phyloP scores from a whole-genome alignment of 306 rosid genomes.

The Chamaecrista fasciculata region DNA sequence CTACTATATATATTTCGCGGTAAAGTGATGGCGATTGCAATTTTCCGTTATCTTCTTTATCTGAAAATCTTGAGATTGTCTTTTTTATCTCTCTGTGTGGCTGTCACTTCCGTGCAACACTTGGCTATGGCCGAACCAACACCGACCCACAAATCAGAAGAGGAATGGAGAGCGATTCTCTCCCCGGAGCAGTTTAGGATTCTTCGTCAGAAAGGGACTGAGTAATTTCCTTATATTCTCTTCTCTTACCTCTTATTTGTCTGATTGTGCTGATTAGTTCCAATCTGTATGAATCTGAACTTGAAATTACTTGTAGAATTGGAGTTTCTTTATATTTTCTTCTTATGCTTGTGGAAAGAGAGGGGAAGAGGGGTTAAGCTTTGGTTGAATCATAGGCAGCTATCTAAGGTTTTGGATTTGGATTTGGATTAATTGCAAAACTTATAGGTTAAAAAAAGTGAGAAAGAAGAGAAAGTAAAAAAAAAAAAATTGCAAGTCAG shows the following conservation, averaged over 20 bases:
- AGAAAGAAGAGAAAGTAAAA: background rate
- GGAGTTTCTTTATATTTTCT: background rate
- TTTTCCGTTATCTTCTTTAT: no score
- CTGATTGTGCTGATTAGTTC: background rate
- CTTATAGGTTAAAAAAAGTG: background rate
- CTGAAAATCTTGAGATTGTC: no score
- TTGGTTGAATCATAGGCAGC: background rate
- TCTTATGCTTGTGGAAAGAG: background rate
- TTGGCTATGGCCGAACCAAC: slow-evolving; percentile 35
- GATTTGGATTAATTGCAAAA: background rate
- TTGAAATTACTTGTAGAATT: no score
- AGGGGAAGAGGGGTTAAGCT: background rate
- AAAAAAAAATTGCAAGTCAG: background rate
- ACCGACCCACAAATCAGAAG: slow-evolving; percentile 57
- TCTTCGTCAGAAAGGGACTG: slow-evolving; percentile 79
- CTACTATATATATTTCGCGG: background rate
- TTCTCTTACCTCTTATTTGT: background rate
- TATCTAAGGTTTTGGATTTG: background rate
- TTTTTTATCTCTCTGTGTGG: no score
- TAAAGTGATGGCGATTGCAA: background rate
- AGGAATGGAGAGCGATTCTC: slow-evolving; percentile 72
- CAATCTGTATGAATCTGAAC: no score
- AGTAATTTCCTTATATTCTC: slow-evolving; percentile 37
- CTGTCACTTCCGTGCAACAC: no score
- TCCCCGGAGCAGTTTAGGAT: slow-evolving; percentile 84